Conservation (phyloP, 192 early-diverging fungal species). For the Thamnidium elegans region DNA sequence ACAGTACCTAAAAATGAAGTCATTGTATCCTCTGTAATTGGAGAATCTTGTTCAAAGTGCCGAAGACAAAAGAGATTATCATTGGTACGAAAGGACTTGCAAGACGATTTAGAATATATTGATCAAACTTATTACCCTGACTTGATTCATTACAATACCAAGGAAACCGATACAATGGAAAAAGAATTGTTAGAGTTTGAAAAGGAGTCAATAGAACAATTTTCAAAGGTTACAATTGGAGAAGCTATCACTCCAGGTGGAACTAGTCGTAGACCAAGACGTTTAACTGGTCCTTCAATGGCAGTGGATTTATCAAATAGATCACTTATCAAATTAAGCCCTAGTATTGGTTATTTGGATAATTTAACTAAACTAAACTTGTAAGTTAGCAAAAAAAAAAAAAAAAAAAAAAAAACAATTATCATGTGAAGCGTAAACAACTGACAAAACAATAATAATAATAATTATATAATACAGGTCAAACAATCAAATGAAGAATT, state of each 20-base stretch:
- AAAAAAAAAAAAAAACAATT: neutral
- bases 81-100: conserved; percentile 9
- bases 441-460: neutral
- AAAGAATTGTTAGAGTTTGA: conserved; percentile 17
- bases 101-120: conserved; percentile 29
- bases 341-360: conserved; percentile 20
- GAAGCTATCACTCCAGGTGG: neutral
- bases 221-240: conserved; percentile 17
- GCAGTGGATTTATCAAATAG: conserved; percentile 14
- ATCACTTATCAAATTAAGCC: conserved; percentile 17
- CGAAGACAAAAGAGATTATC: conserved; percentile 16
- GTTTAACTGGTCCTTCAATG: conserved; percentile 10
- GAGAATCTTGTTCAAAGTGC: neutral
- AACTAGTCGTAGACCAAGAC: conserved; percentile 4
- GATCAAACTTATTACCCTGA: conserved; percentile 31
- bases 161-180: conserved; percentile 18
- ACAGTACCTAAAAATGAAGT: neutral
- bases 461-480: conserved; percentile 4
- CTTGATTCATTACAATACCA: conserved; percentile 10
- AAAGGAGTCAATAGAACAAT: conserved; percentile 4
- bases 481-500: conserved; percentile 15
- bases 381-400: conserved; percentile 9
- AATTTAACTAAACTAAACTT: conserved; percentile 21
- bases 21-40: neutral
- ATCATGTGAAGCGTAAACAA: no score